Base-by-base conservation (phyloP, 2,329 filamentous ascomycete genomes). In the Fusarium protoensiforme region DNA sequence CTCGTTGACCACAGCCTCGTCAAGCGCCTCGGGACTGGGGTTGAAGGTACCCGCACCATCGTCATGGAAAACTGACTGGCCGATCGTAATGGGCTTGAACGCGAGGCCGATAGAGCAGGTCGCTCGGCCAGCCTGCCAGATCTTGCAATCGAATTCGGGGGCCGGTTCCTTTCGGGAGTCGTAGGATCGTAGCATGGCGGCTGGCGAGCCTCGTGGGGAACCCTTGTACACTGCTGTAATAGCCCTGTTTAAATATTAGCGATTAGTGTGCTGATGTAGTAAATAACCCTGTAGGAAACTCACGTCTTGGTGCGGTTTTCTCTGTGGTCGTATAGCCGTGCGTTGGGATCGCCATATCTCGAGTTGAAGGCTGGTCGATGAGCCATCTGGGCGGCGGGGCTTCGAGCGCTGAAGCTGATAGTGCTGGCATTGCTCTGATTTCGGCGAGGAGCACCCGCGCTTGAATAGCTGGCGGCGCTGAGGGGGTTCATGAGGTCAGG, bases 111-210 rank as follows among this genome's bases (percentile, higher is more conserved):
- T 96, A 1, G 96, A 94, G 61, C 90, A 94, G 1, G 96, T 99
- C n/a, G 96, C 96, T 68, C 96, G 91, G 13, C 96, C 96, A 6
- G 96, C 96, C 84, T 99, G 92, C 96, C 96, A 99, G 65, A 99
- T 96, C 53, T 92, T 97, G 83, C 95, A 98, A 79, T 98, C 93
- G 70, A 94, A 96, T 81, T 98, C 95, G 3, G 96, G 93, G 0
- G 95, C 90, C 0, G 95, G 93, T 81, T 98, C 96, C 81, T 93
- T 94, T 77, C 96, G 90, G 18, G 96, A 98, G 81, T 98, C 96
- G 83, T 99, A 99, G 2, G 96, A 98, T 74, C 96, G 92, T 64
- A 99, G 86, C 67, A 98, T 83, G 10, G 92, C 92, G 3, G 95
- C 89, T 2, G 90, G 87, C 8, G 90, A 89, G 41, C 90, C 90